phyloP scores from a whole-genome alignment of 2,329 filamentous ascomycete genomes.

The Colletotrichum simmondsii region DNA sequence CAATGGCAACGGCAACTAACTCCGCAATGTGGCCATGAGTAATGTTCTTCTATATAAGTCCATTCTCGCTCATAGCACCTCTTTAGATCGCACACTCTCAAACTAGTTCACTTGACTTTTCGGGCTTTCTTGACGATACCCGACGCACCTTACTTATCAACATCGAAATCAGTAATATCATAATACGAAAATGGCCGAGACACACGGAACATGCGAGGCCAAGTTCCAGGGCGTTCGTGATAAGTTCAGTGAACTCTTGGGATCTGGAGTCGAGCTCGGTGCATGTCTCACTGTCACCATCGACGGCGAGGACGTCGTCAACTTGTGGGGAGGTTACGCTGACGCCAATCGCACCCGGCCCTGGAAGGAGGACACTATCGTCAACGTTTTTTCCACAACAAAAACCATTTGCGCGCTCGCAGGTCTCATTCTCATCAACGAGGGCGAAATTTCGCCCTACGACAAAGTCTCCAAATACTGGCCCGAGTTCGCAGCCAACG shows the following conservation, averaged over 20 bases:
- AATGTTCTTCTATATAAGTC: not conserved
- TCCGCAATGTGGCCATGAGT: not conserved
- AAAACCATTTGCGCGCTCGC: constrained; percentile 52
- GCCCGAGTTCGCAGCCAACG: constrained; percentile 56
- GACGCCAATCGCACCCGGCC: constrained; percentile 42
- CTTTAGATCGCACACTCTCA: not conserved
- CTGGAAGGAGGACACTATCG: constrained; percentile 53
- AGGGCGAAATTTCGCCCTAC: constrained; percentile 48
- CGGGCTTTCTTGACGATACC: not conserved
- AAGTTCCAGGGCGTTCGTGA: constrained; percentile 48
- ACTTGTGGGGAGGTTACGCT: constrained; percentile 55
- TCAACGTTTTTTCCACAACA: constrained; percentile 51
- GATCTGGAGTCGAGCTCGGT: constrained; percentile 53
- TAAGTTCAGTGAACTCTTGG: constrained; percentile 47
- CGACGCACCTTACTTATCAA: not conserved
- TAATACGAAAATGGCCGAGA: constrained; percentile 31
- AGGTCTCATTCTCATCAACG: constrained; percentile 50
- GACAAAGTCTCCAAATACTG: constrained; percentile 54
- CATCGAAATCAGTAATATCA: not conserved
- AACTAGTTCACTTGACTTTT: not conserved
- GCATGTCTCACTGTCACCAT: constrained; percentile 55
- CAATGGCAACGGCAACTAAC: not conserved
- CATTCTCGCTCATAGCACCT: not conserved
- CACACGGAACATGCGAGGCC: constrained; percentile 49
- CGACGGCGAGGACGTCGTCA: constrained; percentile 52